Conservation (phyloP, 2,329 filamentous ascomycete species). For the Pyricularia pennisetigena region DNA sequence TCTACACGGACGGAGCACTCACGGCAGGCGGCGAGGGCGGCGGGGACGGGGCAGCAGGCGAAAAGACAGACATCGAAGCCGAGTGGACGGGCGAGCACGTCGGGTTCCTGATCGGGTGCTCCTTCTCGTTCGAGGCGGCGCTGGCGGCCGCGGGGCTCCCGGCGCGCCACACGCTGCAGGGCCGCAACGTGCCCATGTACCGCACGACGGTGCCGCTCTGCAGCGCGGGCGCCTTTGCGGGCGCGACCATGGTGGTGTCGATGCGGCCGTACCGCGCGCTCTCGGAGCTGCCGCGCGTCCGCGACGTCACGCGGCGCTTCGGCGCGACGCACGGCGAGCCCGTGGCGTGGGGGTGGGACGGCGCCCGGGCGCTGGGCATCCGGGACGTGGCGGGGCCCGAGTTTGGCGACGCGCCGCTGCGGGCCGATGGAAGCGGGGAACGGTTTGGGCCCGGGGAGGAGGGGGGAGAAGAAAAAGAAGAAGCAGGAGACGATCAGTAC, state of each 20-base stretch:
- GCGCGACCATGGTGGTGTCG: conserved; percentile 46
- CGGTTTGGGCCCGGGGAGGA: conserved; percentile 16
- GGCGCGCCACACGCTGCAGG: conserved; percentile 36
- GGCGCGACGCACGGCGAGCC: conserved; percentile 52
- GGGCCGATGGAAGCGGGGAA: conserved; percentile 25
- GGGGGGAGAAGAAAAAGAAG: conserved; percentile 22
- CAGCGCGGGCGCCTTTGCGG: conserved; percentile 47
- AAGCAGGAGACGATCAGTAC: conserved; percentile 27
- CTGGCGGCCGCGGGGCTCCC: conserved; percentile 37
- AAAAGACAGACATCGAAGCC: conserved; percentile 33
- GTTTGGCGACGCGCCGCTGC: conserved; percentile 40
- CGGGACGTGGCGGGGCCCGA: conserved; percentile 39
- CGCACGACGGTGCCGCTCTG: conserved; percentile 43
- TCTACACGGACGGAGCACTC: conserved; percentile 41
- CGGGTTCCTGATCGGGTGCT: conserved; percentile 54
- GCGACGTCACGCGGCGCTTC: conserved; percentile 45
- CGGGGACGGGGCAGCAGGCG: not conserved
- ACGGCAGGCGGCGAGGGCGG: conserved; percentile 24
- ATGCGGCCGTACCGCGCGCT: conserved; percentile 46
- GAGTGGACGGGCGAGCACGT: conserved; percentile 50
- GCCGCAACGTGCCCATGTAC: conserved; percentile 52
- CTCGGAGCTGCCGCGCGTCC: conserved; percentile 38
- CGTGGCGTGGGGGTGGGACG: conserved; percentile 15
- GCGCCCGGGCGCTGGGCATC: conserved; percentile 35
- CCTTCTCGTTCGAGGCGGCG: conserved; percentile 52